Evolutionary conservation across 208 protist species (phyloP).

Genomic region (Leishmania aethiopica): DNA sequence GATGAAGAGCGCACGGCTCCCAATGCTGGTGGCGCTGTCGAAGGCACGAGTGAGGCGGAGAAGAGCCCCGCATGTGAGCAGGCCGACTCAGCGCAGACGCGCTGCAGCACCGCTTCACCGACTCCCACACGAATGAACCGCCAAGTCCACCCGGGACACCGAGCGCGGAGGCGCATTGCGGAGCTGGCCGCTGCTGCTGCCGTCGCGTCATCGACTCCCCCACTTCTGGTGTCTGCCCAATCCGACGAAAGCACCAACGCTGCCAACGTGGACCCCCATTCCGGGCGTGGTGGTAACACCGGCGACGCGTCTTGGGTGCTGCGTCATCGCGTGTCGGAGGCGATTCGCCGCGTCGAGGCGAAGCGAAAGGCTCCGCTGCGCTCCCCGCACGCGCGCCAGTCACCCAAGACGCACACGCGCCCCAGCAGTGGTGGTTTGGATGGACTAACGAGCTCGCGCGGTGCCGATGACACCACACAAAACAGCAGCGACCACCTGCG

Average conservation of each 20-base stretch:
- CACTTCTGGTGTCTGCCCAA: too few relatives aligned
- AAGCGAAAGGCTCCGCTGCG: not conserved
- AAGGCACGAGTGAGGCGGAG: not conserved
- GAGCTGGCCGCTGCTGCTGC: not conserved
- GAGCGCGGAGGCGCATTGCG: too few relatives aligned
- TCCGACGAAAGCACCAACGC: not conserved
- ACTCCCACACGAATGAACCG: not conserved
- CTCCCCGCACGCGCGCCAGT: not conserved
- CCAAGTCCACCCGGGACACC: not conserved
- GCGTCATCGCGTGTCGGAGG: constrained; percentile 17
- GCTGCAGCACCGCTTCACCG: not conserved
- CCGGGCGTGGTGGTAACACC: not conserved
- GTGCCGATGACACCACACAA: not conserved
- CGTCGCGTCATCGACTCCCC: not conserved
- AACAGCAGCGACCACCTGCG: not conserved
- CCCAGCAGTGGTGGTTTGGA: not conserved
- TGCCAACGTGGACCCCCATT: not conserved
- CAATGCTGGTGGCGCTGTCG: not conserved
- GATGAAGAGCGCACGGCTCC: not conserved
- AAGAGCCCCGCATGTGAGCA: not conserved
- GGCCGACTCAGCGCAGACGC: not conserved
- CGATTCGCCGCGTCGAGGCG: constrained; percentile 19
- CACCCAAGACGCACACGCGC: not conserved
- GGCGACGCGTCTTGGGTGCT: not conserved
- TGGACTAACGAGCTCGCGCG: not conserved